Base-by-base conservation (phyloP, 257 asterid genomes). In the Datura wrightii region DNA sequence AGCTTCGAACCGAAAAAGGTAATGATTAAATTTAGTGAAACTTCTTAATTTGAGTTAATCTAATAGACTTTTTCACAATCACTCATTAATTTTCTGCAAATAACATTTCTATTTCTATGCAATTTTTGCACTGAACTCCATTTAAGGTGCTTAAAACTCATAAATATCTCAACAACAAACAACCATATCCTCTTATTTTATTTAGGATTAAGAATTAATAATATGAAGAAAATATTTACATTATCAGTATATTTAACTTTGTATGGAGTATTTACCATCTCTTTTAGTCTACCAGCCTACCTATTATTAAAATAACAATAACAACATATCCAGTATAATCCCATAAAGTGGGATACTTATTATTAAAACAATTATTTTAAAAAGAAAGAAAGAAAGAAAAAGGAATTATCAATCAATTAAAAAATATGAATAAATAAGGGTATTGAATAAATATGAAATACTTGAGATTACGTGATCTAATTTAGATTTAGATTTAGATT, bases 21-120 rank as follows among this genome's bases (percentile, higher is more conserved):
- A 56, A 71, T 37, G 56, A 48, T 71, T 18, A 71, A 9, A 71
- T 19, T 71, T 71, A 71, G 79, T 71, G 79, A 44, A 42, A 37
- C 39, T 69, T 39, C 34, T 39, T 39, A 69, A 69, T 69, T 69
- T 16, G 52, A 67, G 50, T 2, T 37, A 39, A n/a, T 67, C 18
- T 16, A 42, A 70, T 41, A 16, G 16, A 42, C 79, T 10, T 42
- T 71, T 71, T 71, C 24, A 37, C 24, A 66, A 39, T 44, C 31
- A 69, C n/a, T 39, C 52, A 69, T 39, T 69, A 39, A 69, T 39
- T 69, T 54, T 69, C 52, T 69, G 52, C 31, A 69, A 39, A 69
- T 8, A 3, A 24, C 78, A 37, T 67, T 67, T 66, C 3, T 8
- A 46, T 69, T 39, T 41, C 53, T 41, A 39, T 39, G 34, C 14